A percentile compares a stretch with the other conserved stretches of the same genome.
These are phyloP conservation scores for Ceratocystis eucalypticola DNA, from an alignment of 2,329 filamentous ascomycete genomes.

Conservation along the genomic window DNA sequence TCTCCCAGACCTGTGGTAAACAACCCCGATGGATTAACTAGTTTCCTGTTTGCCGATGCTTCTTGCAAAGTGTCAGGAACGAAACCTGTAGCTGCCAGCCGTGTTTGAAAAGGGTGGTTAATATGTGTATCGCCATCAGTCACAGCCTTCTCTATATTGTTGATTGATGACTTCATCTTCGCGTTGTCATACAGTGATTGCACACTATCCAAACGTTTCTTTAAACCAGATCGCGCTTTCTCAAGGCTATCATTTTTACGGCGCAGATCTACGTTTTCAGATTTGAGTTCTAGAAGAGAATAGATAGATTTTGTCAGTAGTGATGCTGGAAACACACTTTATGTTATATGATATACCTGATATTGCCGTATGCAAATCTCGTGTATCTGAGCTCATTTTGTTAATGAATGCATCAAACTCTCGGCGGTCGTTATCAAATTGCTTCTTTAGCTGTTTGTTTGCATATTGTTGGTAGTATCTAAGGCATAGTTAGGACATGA, in stretches of 20 bases:
- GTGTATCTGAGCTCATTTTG: slow-evolving; percentile 62
- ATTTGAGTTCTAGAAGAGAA: slow-evolving; percentile 35
- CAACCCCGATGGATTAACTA: neutral
- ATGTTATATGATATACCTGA: slow-evolving; percentile 31
- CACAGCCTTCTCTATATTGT: slow-evolving; percentile 42
- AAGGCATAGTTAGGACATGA: neutral
- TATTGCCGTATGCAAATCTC: slow-evolving; percentile 50
- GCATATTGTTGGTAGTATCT: slow-evolving; percentile 59
- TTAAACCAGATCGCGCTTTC: slow-evolving; percentile 56
- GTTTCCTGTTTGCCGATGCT: neutral
- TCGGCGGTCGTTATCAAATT: slow-evolving; percentile 50
- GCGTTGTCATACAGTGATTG: slow-evolving; percentile 52
- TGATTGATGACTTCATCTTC: slow-evolving; percentile 41
- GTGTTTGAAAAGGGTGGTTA: neutral
- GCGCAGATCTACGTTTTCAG: slow-evolving; percentile 49
- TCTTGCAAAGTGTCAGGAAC: neutral
- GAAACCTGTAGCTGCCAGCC: neutral
- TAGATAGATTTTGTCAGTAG: neutral
- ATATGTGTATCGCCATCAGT: slow-evolving; percentile 26
- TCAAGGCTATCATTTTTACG: slow-evolving; percentile 60
- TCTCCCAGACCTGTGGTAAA: neutral
- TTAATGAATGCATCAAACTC: slow-evolving; percentile 56
- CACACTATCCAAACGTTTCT: slow-evolving; percentile 51
- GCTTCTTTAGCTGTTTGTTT: slow-evolving; percentile 57
- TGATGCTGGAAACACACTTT: neutral